These are phyloP conservation scores for Tricholoma bakamatsutake DNA, from an alignment of 768 basidiomycete species.

Conservation along the genomic window DNA sequence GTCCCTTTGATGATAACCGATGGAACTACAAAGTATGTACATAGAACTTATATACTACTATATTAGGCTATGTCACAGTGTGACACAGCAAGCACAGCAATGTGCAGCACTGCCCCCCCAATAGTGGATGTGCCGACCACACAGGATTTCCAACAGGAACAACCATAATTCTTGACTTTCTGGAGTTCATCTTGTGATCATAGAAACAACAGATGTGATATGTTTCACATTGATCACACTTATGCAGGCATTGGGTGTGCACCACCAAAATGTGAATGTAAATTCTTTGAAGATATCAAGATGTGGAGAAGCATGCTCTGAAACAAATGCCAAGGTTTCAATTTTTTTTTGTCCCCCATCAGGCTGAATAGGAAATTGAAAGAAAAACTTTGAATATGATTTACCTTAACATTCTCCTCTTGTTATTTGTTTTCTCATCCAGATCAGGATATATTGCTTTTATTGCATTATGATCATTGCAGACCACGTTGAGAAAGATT, in stretches of 20 bases:
- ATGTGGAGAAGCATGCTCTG: not conserved
- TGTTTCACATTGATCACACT: not conserved
- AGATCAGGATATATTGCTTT: constrained; percentile 1
- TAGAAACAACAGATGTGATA: not conserved
- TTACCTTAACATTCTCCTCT: not conserved
- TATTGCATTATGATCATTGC: constrained; percentile 4
- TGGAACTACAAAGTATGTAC: too few species aligned
- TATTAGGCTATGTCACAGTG: too few species aligned
- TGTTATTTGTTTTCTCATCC: not conserved
- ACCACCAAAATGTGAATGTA: not conserved
- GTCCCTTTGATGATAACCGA: too few species aligned
- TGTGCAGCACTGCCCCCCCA: too few species aligned
- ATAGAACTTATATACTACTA: too few species aligned
- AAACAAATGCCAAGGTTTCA: not conserved
- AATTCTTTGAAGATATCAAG: not conserved
- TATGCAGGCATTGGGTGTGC: not conserved
- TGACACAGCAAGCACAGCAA: too few species aligned
- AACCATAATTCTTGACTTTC: not conserved
- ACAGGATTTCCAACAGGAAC: too few species aligned
- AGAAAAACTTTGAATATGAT: not conserved
- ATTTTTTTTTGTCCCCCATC: not conserved
- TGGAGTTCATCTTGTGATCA: not conserved
- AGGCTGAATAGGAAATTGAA: not conserved
- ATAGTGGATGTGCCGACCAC: too few species aligned
- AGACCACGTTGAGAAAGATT: constrained; percentile 9